Conservation (phyloP, 805 yeast species). For the Kluyveromyces aestuarii region DNA sequence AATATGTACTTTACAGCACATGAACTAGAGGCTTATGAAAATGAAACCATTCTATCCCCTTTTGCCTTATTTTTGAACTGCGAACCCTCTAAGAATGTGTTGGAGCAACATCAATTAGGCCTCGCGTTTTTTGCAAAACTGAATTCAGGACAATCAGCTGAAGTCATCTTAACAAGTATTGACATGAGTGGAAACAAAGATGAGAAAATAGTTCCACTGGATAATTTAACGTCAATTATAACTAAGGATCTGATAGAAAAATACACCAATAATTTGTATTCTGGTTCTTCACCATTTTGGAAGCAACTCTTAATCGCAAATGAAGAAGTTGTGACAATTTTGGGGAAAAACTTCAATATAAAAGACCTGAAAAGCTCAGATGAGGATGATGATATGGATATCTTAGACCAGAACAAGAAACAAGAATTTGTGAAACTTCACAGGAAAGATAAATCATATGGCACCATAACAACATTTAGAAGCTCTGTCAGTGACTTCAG, state of each 20-base stretch:
- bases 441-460: slow-evolving; percentile 19
- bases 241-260: slow-evolving; percentile 3
- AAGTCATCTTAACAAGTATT: slow-evolving; percentile 5
- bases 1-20: slow-evolving; percentile 63
- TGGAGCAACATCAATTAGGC: slow-evolving; percentile 33
- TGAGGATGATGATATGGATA: not conserved
- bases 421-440: slow-evolving; percentile 2
- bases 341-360: slow-evolving; percentile 7
- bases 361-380: not conserved
- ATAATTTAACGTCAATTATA: slow-evolving; percentile 4
- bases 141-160: slow-evolving; percentile 22
- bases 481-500: slow-evolving; percentile 22
- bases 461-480: slow-evolving; percentile 26
- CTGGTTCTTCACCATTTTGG: slow-evolving; percentile 17
- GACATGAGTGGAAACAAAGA: slow-evolving; percentile 3
- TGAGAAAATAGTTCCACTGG: slow-evolving; percentile 5
- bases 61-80: slow-evolving; percentile 60
- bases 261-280: slow-evolving; percentile 11
- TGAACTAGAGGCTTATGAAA: slow-evolving; percentile 40
- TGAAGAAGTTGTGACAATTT: slow-evolving; percentile 10
- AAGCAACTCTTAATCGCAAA: slow-evolving; percentile 14
- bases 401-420: not conserved
- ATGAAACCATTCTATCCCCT: slow-evolving; percentile 52
- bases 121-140: slow-evolving; percentile 42
- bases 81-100: slow-evolving; percentile 29